phyloP scores from a whole-genome alignment of 2,329 filamentous ascomycete genomes.

The Fusarium euwallaceae region DNA sequence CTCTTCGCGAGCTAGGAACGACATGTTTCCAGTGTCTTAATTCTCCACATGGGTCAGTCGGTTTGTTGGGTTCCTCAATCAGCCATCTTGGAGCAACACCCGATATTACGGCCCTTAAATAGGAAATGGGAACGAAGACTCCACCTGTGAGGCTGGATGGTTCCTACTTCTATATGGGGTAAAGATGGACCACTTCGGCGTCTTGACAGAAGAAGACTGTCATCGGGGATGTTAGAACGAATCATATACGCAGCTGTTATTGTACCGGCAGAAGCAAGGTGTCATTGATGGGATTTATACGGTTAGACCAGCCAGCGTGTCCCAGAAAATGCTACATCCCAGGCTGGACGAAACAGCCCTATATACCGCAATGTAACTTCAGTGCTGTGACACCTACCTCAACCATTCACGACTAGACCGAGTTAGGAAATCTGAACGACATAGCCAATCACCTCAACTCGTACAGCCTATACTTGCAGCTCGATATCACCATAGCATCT shows the following conservation, averaged over 20 bases:
- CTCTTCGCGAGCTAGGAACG: background rate
- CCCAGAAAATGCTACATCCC: background rate
- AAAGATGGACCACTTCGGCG: background rate
- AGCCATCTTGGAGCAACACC: background rate
- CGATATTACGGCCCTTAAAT: background rate
- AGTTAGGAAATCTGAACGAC: conserved; percentile 2
- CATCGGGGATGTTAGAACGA: background rate
- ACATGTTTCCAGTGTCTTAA: background rate
- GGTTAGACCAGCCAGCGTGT: background rate
- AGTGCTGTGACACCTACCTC: background rate
- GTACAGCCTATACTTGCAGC: background rate
- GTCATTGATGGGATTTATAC: background rate
- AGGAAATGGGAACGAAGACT: conserved; percentile 1
- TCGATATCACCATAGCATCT: background rate
- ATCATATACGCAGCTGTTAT: background rate
- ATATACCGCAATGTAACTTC: background rate
- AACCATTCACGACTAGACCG: background rate
- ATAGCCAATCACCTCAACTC: background rate
- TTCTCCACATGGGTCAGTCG: background rate
- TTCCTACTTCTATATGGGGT: background rate
- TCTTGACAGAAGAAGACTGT: background rate
- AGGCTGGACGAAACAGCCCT: background rate
- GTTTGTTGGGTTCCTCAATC: background rate
- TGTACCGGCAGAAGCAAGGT: background rate
- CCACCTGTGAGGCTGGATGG: background rate